Evolutionary conservation across 331 rosid species (phyloP).

Genomic region (Acacia pycnantha): DNA sequence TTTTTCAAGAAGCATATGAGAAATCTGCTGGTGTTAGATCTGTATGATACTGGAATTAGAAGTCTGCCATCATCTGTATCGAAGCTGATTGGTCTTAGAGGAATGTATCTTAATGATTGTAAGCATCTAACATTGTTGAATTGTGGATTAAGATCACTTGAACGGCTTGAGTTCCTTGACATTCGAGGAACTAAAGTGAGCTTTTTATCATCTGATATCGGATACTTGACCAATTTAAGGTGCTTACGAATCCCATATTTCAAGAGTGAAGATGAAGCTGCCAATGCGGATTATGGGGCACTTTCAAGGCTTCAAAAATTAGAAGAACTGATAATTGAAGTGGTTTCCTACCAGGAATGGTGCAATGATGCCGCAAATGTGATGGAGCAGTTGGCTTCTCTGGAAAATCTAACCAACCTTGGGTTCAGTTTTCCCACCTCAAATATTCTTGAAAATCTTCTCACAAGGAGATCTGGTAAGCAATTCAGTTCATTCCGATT

Average conservation of each 20-base stretch:
- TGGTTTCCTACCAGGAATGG: neutral
- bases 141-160: neutral
- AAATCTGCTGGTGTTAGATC: slow-evolving; percentile 2
- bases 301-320: slow-evolving; percentile 7
- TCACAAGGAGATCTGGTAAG: neutral
- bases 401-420: slow-evolving; percentile 10
- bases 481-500: neutral
- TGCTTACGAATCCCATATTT: slow-evolving; percentile 11
- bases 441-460: neutral
- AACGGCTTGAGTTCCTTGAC: slow-evolving; percentile 20
- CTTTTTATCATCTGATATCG: neutral
- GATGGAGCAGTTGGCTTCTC: neutral
- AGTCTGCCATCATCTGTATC: slow-evolving; percentile 1
- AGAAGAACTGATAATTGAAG: slow-evolving; percentile 8
- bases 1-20: slow-evolving; percentile 7
- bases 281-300: neutral
- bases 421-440: neutral
- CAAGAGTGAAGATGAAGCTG: neutral
- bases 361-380: neutral
- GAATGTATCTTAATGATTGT: slow-evolving; percentile 19
- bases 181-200: neutral
- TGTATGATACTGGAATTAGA: neutral
- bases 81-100: neutral
- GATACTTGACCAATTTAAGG: slow-evolving; percentile 11
- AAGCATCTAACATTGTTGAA: neutral